Evolutionary conservation across 441 rosid genomes (phyloP), one percentile per base, ranked within the genome.

Genomic region (Populus hybrid): DNA sequence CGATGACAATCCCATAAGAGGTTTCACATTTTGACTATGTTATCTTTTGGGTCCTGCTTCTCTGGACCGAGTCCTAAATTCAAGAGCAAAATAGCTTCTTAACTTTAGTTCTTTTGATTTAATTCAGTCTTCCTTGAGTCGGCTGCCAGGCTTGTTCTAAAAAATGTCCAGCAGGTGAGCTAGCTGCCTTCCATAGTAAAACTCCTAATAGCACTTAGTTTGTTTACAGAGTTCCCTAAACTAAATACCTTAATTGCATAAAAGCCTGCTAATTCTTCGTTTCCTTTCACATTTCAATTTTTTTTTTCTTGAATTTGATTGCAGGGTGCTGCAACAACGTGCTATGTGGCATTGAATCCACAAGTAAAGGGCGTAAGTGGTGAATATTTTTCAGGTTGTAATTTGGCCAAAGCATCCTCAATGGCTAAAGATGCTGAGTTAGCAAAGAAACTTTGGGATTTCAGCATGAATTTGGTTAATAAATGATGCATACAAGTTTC

Each of bases 311-410:
- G 24, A 36, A 67, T 72, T 16, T 66, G 71, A 66, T 76, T 70
- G 73, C 46, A 90, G 93, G 94, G 95, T 30, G 94, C 97, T 4
- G 94, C 99, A 61, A 94, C 98, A 4, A 87, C 94, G 70, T 94
- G 97, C 86, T 92, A 61, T 61, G 66, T 61, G 26, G 66, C 66
- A 1, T 21, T 61, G 24, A 21, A 61, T 61, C 66, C 77, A 28
- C 79, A 76, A 36, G 79, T 72, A 4, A 72, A 76, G 40, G 82
- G 77, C 18, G 38, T 68, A 5, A 71, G 73, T 0, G 79, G 79
- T 2, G 35, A 67, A 64, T 74, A 80, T 67, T 72, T 80, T 59
- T 6, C 61, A 34, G 82, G 63, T 76, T 72, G 79, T 67, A 76
- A 76, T 76, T 1, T 46, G 18, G 57, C 77, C 16, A 35, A 57